A percentile compares a stretch with the other conserved stretches of the same genome.
These are phyloP conservation scores for Amanita exitialis DNA, from an alignment of 768 basidiomycete species.

Conservation along the genomic window DNA sequence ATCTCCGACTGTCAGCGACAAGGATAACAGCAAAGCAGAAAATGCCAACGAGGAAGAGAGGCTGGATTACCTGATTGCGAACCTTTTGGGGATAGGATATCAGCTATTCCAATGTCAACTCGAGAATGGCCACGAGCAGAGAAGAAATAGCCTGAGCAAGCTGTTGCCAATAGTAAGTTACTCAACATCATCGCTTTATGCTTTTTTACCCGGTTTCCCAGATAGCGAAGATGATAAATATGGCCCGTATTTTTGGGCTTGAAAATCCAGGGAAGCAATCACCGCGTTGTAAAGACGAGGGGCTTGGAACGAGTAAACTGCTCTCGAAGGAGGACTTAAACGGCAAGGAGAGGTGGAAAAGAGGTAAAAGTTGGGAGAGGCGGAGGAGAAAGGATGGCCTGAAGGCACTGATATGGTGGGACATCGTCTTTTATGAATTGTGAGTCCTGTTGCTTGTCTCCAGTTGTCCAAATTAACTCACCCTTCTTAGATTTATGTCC, in stretches of 20 bases:
- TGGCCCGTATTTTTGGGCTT: constrained; percentile 56
- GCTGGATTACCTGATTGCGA: constrained; percentile 49
- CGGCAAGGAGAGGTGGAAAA: neutral
- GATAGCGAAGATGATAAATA: constrained; percentile 46
- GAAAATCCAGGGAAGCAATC: constrained; percentile 38
- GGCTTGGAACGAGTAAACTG: neutral
- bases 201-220: neutral
- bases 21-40: constrained; percentile 3
- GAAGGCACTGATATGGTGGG: constrained; percentile 60
- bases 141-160: constrained; percentile 8
- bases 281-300: constrained; percentile 23
- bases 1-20: neutral
- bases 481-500: constrained; percentile 46
- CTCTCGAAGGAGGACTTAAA: neutral
- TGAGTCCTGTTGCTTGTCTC: constrained; percentile 26
- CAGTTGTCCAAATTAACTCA: constrained; percentile 1
- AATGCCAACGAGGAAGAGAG: constrained; percentile 16
- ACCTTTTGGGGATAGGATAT: constrained; percentile 41
- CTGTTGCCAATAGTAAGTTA: constrained; percentile 33
- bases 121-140: neutral
- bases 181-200: neutral
- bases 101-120: constrained; percentile 15
- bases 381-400: constrained; percentile 23
- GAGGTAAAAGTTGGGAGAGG: constrained; percentile 8
- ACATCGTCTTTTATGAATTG: constrained; percentile 70